Evolutionary conservation across 768 basidiomycete genomes (phyloP).

Genomic region (Kwoniella bestiolae): DNA sequence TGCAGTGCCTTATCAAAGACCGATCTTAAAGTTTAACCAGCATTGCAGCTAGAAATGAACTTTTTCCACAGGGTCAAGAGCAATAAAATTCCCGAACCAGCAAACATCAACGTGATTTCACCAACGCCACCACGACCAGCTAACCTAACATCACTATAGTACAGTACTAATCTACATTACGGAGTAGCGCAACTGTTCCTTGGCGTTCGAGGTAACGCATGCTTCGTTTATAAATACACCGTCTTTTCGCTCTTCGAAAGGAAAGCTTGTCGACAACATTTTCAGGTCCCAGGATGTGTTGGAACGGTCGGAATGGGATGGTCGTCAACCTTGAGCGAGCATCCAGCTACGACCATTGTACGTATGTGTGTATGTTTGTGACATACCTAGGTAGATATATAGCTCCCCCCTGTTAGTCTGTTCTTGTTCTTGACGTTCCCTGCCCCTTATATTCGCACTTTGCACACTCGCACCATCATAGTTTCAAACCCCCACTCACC

Average conservation of each 20-base stretch:
- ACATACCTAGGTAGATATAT: background rate
- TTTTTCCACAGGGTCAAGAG: background rate
- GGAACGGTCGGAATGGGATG: no score
- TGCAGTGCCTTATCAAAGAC: conserved; percentile 4
- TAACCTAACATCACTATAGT: background rate
- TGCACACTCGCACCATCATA: background rate
- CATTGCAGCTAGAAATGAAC: background rate
- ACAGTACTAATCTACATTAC: background rate
- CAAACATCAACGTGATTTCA: no score
- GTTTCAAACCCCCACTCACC: background rate
- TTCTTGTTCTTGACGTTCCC: background rate
- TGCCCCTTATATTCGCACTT: no score
- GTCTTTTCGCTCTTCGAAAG: background rate
- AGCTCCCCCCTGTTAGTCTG: background rate
- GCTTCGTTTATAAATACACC: conserved; percentile 6
- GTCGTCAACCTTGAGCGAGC: no score
- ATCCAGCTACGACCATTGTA: no score
- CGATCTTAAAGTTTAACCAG: background rate
- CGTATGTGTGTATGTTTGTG: background rate
- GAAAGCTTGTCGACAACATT: background rate
- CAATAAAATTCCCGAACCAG: background rate
- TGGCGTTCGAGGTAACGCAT: conserved; percentile 15
- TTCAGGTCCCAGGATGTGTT: background rate
- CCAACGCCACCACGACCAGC: no score
- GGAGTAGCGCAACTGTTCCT: background rate